A percentile compares a stretch with the other conserved stretches of the same genome.
phyloP scores from a whole-genome alignment of 2,329 filamentous ascomycete species.

The Periconia digitata region DNA sequence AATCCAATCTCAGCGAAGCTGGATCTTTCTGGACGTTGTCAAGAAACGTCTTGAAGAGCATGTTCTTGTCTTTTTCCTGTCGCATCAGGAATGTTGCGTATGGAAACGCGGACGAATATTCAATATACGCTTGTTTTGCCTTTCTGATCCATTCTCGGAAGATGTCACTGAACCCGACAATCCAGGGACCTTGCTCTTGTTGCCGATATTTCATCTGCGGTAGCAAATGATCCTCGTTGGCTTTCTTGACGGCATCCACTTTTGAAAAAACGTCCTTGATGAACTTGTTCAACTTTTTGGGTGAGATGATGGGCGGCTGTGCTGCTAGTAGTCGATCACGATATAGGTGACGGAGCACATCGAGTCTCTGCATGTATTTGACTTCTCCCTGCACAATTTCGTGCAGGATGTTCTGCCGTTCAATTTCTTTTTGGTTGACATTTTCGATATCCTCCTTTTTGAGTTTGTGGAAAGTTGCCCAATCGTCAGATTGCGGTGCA shows the following conservation, averaged over 20 bases:
- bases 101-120: slow-evolving; percentile 87
- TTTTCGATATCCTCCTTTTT: slow-evolving; percentile 73
- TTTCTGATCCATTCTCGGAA: slow-evolving; percentile 99
- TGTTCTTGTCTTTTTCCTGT: slow-evolving; percentile 80
- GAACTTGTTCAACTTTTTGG: slow-evolving; percentile 78
- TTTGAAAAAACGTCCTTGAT: slow-evolving; percentile 86
- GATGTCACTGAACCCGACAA: slow-evolving; percentile 91
- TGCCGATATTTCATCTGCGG: slow-evolving; percentile 96
- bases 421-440: slow-evolving; percentile 81
- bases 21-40: slow-evolving; percentile 78
- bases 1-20: slow-evolving; percentile 78
- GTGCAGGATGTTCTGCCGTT: slow-evolving; percentile 90
- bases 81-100: slow-evolving; percentile 80
- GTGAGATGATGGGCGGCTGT: slow-evolving; percentile 78
- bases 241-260: slow-evolving; percentile 81
- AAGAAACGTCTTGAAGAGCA: slow-evolving; percentile 83
- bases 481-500: slow-evolving; percentile 71
- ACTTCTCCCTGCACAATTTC: slow-evolving; percentile 95
- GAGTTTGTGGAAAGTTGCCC: slow-evolving; percentile 85
- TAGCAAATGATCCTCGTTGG: slow-evolving; percentile 89
- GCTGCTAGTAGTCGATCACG: slow-evolving; percentile 73
- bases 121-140: slow-evolving; percentile 83
- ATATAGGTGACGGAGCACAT: slow-evolving; percentile 83
- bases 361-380: slow-evolving; percentile 83
- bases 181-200: slow-evolving; percentile 93